phyloP scores from a whole-genome alignment of 371 early-diverging fungal genomes.

The Mortierella sp. region DNA sequence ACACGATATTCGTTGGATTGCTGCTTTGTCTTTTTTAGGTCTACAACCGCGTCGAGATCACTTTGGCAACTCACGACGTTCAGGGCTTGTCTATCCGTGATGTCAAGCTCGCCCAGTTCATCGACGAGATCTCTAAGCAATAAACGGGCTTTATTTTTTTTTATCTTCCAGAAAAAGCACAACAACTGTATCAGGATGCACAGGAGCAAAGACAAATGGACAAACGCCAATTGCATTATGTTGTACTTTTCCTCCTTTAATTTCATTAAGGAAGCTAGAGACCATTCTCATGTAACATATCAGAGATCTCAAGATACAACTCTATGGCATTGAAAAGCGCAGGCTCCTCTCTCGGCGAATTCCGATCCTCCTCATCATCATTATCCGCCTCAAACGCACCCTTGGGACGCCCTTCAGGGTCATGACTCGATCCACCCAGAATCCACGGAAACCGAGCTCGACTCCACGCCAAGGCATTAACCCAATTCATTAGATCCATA shows the following conservation, averaged over 20 bases:
- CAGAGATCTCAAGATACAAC: constrained; percentile 51
- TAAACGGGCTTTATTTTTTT: constrained; percentile 26
- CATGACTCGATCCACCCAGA: constrained; percentile 54
- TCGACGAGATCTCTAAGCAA: constrained; percentile 64
- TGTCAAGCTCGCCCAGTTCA: constrained; percentile 83
- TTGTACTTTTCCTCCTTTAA: background rate
- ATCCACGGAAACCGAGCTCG: constrained; percentile 56
- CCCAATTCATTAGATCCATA: constrained; percentile 80
- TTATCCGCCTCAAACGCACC: constrained; percentile 44
- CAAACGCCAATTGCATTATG: background rate
- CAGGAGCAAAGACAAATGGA: background rate
- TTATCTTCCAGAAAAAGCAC: background rate
- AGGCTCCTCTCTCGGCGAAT: constrained; percentile 22
- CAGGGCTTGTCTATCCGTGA: constrained; percentile 87
- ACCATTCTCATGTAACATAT: constrained; percentile 41
- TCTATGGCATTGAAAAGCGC: constrained; percentile 56
- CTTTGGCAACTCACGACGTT: constrained; percentile 93
- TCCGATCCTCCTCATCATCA: constrained; percentile 21
- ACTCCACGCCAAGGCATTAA: constrained; percentile 52
- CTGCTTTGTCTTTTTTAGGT: constrained; percentile 61
- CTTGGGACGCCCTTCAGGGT: constrained; percentile 49
- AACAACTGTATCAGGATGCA: background rate
- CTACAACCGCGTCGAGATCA: constrained; percentile 93
- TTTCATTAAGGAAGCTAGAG: background rate
- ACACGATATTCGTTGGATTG: background rate